Conservation (phyloP, 2,329 filamentous ascomycete species). For the Exophiala sideris region DNA sequence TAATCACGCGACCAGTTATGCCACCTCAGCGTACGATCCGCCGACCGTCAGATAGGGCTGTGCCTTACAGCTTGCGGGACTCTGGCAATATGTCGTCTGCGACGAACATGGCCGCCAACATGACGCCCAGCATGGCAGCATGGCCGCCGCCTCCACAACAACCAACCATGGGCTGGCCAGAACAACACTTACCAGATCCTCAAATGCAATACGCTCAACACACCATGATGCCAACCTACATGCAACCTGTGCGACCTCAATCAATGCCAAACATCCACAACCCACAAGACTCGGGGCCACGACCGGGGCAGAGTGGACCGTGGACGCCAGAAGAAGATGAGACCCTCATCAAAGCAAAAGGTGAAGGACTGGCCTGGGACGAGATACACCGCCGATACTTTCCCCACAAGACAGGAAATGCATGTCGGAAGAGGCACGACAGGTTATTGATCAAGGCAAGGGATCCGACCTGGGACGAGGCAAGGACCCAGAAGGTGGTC, state of each 20-base stretch:
- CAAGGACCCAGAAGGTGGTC: constrained; percentile 70
- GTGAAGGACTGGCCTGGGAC: constrained; percentile 76
- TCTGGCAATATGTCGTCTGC: constrained; percentile 2
- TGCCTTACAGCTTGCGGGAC: constrained; percentile 21
- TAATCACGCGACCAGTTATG: constrained; percentile 15
- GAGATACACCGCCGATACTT: constrained; percentile 76
- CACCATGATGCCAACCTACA: constrained; percentile 19
- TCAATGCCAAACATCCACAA: neutral
- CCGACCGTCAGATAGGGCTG: constrained; percentile 16
- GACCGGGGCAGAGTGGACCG: constrained; percentile 49
- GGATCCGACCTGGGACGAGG: constrained; percentile 73
- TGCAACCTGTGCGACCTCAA: constrained; percentile 16
- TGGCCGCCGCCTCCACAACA: constrained; percentile 13
- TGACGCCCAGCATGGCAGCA: constrained; percentile 14
- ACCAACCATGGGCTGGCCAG: constrained; percentile 13
- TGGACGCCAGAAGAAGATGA: constrained; percentile 76
- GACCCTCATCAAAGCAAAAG: constrained; percentile 66
- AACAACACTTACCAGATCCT: constrained; percentile 12
- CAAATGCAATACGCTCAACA: constrained; percentile 22
- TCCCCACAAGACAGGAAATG: constrained; percentile 71
- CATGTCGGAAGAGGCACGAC: constrained; percentile 86
- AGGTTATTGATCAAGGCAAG: constrained; percentile 70
- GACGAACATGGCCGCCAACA: constrained; percentile 22
- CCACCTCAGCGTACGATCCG: constrained; percentile 17
- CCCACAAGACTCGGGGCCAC: constrained; percentile 7